Conservation (phyloP, 495 filamentous ascomycete species). For the Parathielavia hyrcaniae region DNA sequence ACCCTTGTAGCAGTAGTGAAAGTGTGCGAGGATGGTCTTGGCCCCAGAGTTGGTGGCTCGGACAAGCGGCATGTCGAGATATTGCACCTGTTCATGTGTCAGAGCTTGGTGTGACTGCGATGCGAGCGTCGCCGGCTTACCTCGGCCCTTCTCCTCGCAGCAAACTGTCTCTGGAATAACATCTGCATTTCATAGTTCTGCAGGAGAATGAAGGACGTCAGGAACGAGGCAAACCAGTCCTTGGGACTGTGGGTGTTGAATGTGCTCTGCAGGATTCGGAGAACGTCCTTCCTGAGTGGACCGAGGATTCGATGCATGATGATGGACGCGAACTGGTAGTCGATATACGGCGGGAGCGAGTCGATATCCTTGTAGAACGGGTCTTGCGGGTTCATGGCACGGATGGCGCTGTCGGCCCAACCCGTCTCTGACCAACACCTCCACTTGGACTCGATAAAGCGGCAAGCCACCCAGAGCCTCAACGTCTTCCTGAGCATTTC, state of each 20-base stretch:
- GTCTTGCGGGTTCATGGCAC: slow-evolving; percentile 25
- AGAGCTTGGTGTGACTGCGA: neutral
- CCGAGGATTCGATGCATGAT: slow-evolving; percentile 35
- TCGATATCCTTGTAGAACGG: slow-evolving; percentile 30
- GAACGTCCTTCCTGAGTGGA: slow-evolving; percentile 30
- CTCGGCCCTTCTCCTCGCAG: slow-evolving; percentile 21
- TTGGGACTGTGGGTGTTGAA: slow-evolving; percentile 33
- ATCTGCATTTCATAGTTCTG: slow-evolving; percentile 40
- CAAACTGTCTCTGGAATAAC: slow-evolving; percentile 33
- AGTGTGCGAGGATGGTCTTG: slow-evolving; percentile 41
- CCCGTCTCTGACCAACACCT: slow-evolving; percentile 30
- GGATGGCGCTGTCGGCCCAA: slow-evolving; percentile 25
- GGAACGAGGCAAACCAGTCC: slow-evolving; percentile 36
- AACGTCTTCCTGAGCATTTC: slow-evolving; percentile 32
- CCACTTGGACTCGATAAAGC: slow-evolving; percentile 38
- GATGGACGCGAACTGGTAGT: slow-evolving; percentile 38
- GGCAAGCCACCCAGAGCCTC: slow-evolving; percentile 37
- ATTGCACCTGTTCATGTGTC: slow-evolving; percentile 26
- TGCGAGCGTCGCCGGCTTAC: slow-evolving; percentile 11
- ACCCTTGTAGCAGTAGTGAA: slow-evolving; percentile 40
- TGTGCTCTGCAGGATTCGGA: slow-evolving; percentile 29
- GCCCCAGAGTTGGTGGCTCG: slow-evolving; percentile 38
- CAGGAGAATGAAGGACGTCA: slow-evolving; percentile 36
- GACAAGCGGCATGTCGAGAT: slow-evolving; percentile 38
- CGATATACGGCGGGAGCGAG: slow-evolving; percentile 34